Conservation (phyloP, 2,329 filamentous ascomycete species). For the Fusarium globosum region DNA sequence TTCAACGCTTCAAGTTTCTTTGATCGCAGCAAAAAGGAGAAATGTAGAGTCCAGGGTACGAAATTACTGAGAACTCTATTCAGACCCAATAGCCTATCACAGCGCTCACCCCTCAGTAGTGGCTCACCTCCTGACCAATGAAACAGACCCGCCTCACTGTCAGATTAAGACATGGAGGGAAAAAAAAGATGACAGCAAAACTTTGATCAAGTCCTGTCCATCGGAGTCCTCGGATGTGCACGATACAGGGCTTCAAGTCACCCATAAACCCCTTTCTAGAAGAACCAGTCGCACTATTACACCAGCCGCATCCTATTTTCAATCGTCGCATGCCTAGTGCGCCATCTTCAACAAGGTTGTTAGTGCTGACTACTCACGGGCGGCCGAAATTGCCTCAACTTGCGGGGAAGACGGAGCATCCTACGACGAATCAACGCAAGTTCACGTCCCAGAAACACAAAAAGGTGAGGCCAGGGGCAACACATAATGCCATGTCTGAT, state of each 20-base stretch:
- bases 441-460: not conserved
- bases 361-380: conserved; percentile 2
- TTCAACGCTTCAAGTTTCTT: too few relatives aligned
- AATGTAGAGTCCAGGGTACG: not conserved
- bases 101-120: not conserved
- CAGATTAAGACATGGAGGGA: not conserved
- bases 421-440: conserved; percentile 9
- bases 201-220: not conserved
- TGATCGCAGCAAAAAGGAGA: not conserved
- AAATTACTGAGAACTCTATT: not conserved
- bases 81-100: not conserved
- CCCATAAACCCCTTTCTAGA: not conserved
- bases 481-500: not conserved
- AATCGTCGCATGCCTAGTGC: not conserved
- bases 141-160: not conserved
- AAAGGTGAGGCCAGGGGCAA: conserved; percentile 1
- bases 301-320: not conserved
- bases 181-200: conserved; percentile 6
- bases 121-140: not conserved
- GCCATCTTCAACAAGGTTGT: not conserved
- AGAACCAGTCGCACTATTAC: not conserved
- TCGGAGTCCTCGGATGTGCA: not conserved
- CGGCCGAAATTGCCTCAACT: conserved; percentile 19
- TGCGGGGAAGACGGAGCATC: conserved; percentile 15
- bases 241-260: not conserved